Evolutionary conservation across 306 rosid genomes (phyloP).

Genomic region (Sphenostylis stenocarpa): DNA sequence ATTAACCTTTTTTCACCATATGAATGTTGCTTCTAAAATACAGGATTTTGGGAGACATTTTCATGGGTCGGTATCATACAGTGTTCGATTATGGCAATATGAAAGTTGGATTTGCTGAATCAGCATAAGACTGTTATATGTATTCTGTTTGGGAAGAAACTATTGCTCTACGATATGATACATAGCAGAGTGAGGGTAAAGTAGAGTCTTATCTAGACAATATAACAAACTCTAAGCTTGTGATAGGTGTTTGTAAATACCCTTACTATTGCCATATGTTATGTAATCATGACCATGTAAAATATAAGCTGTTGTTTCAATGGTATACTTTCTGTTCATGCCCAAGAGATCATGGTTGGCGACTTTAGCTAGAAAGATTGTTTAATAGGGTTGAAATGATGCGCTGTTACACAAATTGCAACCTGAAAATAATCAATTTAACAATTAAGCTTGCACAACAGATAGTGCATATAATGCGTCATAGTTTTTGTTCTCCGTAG

Average conservation of each 20-base stretch:
- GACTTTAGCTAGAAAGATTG: no score
- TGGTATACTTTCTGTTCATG: no score
- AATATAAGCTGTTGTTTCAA: no score
- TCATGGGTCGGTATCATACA: not conserved
- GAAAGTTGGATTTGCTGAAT: constrained; percentile 1
- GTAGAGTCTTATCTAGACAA: not conserved
- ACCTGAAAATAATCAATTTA: not conserved
- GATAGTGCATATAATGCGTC: not conserved
- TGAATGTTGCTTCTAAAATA: not conserved
- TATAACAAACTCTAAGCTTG: not conserved
- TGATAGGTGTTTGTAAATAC: not conserved
- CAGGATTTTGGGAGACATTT: constrained; percentile 1
- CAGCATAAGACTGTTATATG: constrained; percentile 14
- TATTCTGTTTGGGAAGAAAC: not conserved
- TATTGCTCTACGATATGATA: not conserved
- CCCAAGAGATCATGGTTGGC: no score
- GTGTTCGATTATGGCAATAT: not conserved
- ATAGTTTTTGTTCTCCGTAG: not conserved
- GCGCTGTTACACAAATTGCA: not conserved
- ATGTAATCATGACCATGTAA: no score
- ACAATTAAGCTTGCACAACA: not conserved
- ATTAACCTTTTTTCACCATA: not conserved
- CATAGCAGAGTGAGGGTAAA: not conserved
- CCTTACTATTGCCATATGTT: not conserved
- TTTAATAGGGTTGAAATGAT: no score